Conservation (phyloP, 768 basidiomycete genomes). For the Suillus americanus region DNA sequence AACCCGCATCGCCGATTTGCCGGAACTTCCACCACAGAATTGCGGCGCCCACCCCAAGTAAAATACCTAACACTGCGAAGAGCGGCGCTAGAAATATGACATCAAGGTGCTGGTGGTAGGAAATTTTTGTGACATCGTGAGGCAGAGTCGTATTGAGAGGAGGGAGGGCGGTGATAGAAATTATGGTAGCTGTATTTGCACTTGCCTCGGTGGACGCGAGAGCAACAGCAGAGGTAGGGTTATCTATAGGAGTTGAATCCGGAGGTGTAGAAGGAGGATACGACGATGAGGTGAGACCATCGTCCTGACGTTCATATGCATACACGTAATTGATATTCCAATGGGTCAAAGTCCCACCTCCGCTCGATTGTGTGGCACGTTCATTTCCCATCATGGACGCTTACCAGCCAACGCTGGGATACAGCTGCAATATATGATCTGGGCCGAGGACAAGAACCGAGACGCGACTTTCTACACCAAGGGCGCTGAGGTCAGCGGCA, state of each 20-base stretch:
- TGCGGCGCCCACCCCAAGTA: constrained; percentile 19
- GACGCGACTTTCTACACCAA: constrained; percentile 60
- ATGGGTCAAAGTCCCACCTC: constrained; percentile 10
- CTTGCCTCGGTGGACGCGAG: constrained; percentile 12
- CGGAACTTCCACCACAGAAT: constrained; percentile 16
- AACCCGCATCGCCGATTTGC: background rate
- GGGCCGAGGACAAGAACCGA: constrained; percentile 39
- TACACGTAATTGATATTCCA: constrained; percentile 14
- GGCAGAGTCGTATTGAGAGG: constrained; percentile 18
- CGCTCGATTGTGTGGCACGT: background rate
- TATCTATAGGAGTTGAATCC: background rate
- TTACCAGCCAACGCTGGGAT: background rate
- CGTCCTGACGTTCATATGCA: background rate
- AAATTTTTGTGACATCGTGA: constrained; percentile 18
- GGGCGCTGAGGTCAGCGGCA: constrained; percentile 55
- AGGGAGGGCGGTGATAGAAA: constrained; percentile 36
- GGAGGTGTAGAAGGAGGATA: background rate
- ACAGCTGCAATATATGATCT: constrained; percentile 26
- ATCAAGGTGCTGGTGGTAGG: constrained; percentile 22
- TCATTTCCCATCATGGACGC: constrained; percentile 20
- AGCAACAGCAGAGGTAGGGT: background rate
- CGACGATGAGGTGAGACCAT: background rate
- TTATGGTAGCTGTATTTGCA: constrained; percentile 17
- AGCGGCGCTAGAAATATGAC: constrained; percentile 28
- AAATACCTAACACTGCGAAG: constrained; percentile 25